Percentiles rank a stretch among this genome's conserved stretches.
These are phyloP conservation scores for Hymenotorrendiella dingleyae DNA, from an alignment of 2,329 filamentous ascomycete species.

Conservation along the genomic window DNA sequence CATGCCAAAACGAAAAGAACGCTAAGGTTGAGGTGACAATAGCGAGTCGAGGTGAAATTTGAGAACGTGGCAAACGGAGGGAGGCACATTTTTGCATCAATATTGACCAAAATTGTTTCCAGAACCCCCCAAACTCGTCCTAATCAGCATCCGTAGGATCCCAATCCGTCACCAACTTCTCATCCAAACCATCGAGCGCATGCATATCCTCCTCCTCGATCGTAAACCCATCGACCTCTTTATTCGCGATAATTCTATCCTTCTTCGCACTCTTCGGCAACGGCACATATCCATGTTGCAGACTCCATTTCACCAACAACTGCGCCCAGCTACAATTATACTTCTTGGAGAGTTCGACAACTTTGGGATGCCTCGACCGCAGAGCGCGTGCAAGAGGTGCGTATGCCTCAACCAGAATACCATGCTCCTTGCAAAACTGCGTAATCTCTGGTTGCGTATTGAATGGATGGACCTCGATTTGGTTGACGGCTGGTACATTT, in stretches of 20 bases:
- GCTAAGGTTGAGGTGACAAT: no score
- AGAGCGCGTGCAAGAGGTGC: constrained; percentile 68
- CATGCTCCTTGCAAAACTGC: constrained; percentile 57
- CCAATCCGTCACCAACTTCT: constrained; percentile 68
- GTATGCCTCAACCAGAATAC: constrained; percentile 72
- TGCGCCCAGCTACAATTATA: constrained; percentile 68
- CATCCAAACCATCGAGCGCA: constrained; percentile 59
- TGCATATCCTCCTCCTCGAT: constrained; percentile 60
- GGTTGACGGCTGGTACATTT: constrained; percentile 65
- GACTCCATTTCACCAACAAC: constrained; percentile 68
- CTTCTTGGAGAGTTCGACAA: constrained; percentile 57
- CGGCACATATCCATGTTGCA: constrained; percentile 68
- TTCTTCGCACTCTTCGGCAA: constrained; percentile 65
- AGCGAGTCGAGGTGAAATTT: no score
- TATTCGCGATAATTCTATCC: constrained; percentile 61
- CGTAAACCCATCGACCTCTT: constrained; percentile 51
- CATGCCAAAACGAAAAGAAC: no score
- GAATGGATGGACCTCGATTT: constrained; percentile 79
- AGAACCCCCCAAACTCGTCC: no score
- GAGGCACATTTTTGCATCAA: no score
- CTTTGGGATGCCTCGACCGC: constrained; percentile 61
- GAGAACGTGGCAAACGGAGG: no score
- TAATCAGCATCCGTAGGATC: constrained; percentile 40
- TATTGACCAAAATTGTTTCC: no score
- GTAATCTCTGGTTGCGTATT: constrained; percentile 66